phyloP scores from a whole-genome alignment of 1,284 basidiomycete species.

The Irpex rosettiformis region DNA sequence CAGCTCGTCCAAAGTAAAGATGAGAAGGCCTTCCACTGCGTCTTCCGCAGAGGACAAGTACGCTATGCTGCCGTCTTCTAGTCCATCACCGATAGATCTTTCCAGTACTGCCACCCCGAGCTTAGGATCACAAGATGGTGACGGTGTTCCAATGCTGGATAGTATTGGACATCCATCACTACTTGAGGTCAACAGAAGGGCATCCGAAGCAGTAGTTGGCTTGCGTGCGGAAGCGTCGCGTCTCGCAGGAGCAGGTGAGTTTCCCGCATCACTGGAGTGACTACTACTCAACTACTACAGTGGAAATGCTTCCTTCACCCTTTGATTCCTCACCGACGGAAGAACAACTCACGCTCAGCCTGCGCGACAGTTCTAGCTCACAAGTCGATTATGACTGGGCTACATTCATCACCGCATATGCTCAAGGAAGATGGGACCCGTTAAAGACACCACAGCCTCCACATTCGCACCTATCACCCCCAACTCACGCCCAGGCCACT shows the following conservation, averaged over 20 bases:
- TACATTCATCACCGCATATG: conserved; percentile 73
- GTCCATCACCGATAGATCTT: conserved; percentile 18
- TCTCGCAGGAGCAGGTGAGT: conserved; percentile 26
- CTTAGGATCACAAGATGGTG: conserved; percentile 6
- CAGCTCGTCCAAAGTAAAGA: conserved; percentile 11
- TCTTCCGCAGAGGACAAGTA: conserved; percentile 28
- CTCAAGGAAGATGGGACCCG: conserved; percentile 79
- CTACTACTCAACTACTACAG: conserved; percentile 5
- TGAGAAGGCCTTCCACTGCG: conserved; percentile 45
- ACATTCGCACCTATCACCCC: conserved; percentile 29
- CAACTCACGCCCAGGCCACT: conserved; percentile 18
- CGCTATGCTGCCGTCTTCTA: conserved; percentile 23
- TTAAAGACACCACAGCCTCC: conserved; percentile 71
- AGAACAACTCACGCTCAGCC: conserved; percentile 20
- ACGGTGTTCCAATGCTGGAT: not conserved
- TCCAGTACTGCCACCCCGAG: conserved; percentile 15
- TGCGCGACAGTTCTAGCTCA: conserved; percentile 19
- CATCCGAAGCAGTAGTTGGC: conserved; percentile 25
- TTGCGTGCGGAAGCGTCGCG: conserved; percentile 28
- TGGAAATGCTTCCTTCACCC: conserved; percentile 27
- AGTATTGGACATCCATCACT: conserved; percentile 15
- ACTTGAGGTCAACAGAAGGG: conserved; percentile 27
- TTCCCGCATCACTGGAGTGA: not conserved
- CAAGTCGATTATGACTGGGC: conserved; percentile 65
- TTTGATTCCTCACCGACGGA: conserved; percentile 29